Conservation (phyloP, 2,329 filamentous ascomycete species). For the Beauveria asiatica region DNA sequence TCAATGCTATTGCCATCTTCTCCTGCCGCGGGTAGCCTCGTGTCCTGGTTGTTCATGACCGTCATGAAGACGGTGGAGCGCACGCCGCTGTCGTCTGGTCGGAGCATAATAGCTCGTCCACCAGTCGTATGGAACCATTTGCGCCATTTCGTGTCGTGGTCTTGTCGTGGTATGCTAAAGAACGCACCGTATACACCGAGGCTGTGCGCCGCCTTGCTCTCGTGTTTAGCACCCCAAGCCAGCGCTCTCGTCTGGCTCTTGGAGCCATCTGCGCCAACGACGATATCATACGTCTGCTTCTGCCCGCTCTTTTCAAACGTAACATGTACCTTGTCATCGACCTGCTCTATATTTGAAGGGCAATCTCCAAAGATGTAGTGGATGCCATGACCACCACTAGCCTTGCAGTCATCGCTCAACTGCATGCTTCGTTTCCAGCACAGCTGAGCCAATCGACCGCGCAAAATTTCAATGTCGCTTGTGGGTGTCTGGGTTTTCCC, state of each 20-base stretch:
- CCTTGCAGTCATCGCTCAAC: conserved; percentile 33
- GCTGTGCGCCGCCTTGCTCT: conserved; percentile 19
- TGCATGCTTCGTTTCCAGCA: conserved; percentile 26
- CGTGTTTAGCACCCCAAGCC: conserved; percentile 22
- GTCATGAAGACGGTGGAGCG: conserved; percentile 18
- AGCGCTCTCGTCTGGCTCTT: conserved; percentile 38
- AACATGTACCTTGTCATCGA: conserved; percentile 23
- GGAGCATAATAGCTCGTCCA: conserved; percentile 28
- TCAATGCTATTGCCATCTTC: conserved; percentile 13
- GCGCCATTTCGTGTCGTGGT: conserved; percentile 18
- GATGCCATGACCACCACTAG: conserved; percentile 12
- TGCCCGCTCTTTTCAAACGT: conserved; percentile 35
- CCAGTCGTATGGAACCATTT: conserved; percentile 25
- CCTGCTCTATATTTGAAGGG: conserved; percentile 22
- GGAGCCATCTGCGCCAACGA: conserved; percentile 48
- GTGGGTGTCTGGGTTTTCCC: conserved; percentile 37
- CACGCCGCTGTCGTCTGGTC: not conserved
- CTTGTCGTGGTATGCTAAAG: conserved; percentile 28
- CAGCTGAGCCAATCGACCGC: conserved; percentile 37
- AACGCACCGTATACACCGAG: conserved; percentile 28
- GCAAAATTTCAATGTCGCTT: conserved; percentile 52
- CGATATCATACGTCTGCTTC: conserved; percentile 36
- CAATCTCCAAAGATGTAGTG: conserved; percentile 23
- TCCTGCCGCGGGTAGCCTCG: conserved; percentile 14
- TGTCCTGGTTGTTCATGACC: conserved; percentile 22